Evolutionary conservation across 371 early-diverging fungal genomes (phyloP).

Genomic region (Zopfochytrium polystomum): DNA sequence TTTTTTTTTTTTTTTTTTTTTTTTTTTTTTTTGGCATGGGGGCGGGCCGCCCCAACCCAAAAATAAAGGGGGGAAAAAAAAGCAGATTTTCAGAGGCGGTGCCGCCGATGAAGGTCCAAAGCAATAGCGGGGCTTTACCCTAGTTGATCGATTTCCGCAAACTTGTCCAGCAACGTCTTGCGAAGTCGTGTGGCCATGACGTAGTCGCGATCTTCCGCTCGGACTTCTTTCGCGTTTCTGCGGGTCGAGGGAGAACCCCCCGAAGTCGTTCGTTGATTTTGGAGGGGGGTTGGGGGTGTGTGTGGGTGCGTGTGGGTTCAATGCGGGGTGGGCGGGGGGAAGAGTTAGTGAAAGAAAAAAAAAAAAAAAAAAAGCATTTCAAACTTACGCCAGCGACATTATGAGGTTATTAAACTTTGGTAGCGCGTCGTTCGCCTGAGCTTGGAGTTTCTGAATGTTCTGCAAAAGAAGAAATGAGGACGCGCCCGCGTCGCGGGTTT

Average conservation of each 20-base stretch:
- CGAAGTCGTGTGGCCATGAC: conserved; percentile 36
- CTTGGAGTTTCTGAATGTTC: conserved; percentile 19
- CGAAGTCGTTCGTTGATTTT: not conserved
- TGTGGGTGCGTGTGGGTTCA: too few species aligned
- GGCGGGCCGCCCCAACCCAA: not conserved
- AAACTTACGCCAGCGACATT: conserved; percentile 31
- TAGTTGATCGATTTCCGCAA: conserved; percentile 41
- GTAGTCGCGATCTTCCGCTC: conserved; percentile 39
- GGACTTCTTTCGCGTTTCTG: conserved; percentile 22
- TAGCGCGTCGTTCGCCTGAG: conserved; percentile 28
- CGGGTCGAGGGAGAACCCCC: conserved; percentile 12
- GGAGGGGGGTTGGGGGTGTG: too few species aligned
- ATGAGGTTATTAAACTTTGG: conserved; percentile 44
- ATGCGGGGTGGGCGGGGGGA: too few species aligned
- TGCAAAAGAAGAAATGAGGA: conserved; percentile 4
- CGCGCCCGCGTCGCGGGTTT: not conserved
- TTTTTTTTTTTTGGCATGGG: too few species aligned
- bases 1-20: too few species aligned
- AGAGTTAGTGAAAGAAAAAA: too few species aligned
- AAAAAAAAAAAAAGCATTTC: not conserved
- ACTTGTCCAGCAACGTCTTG: conserved; percentile 42
- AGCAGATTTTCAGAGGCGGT: not conserved
- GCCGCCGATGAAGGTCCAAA: not conserved
- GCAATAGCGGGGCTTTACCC: conserved; percentile 21
- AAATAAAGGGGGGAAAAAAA: not conserved